Base-by-base conservation (phyloP, 768 basidiomycete species). In the Lactarius indigo region DNA sequence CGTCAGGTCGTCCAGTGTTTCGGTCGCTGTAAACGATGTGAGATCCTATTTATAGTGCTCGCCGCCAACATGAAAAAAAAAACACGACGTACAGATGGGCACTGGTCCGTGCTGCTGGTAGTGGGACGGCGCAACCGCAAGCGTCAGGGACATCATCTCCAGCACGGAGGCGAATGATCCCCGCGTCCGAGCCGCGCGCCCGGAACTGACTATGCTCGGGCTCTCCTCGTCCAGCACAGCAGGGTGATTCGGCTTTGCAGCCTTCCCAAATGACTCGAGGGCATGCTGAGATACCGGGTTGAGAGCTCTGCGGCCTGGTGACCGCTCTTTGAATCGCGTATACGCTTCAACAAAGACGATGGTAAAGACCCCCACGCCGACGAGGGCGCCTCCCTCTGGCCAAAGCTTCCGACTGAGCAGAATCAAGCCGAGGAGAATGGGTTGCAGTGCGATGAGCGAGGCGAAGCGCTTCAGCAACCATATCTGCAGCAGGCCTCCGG, bases 111-210 rank as follows among this genome's bases (percentile, higher is more conserved):
- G 80, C 58, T 78, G 75, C 50, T 81, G 81, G 26, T 83, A 81
- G 12, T 82, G 78, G 4, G 86, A 83, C 3, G 90, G 90, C 79
- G 84, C 84, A 8, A 91, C 89, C 6, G 90, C 89, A 50, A 92
- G 79, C 20, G 90, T 91, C 64, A 85, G 71, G 66, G 88, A 87
- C 88, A 93, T 91, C 89, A 93, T 90, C 73, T 92, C 90, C 65
- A 93, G 78, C 58, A 93, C 89, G 44, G 87, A 88, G 6, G 90
- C 89, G 79, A 91, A 89, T 4, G 90, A 92, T 7, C 88, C 87
- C 64, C 90, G 84, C 50, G 81, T 74, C 30, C 83, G 78, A n/a
- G 73, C 71, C 31, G 59, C 74, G 59, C 75, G 69, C n/a, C 69
- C 73, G 26, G 77, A 76, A 59, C 74, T 78, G n/a, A 82, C 81